Evolutionary conservation across 1,284 basidiomycete species (phyloP).

Genomic region (Irpex lacteus): DNA sequence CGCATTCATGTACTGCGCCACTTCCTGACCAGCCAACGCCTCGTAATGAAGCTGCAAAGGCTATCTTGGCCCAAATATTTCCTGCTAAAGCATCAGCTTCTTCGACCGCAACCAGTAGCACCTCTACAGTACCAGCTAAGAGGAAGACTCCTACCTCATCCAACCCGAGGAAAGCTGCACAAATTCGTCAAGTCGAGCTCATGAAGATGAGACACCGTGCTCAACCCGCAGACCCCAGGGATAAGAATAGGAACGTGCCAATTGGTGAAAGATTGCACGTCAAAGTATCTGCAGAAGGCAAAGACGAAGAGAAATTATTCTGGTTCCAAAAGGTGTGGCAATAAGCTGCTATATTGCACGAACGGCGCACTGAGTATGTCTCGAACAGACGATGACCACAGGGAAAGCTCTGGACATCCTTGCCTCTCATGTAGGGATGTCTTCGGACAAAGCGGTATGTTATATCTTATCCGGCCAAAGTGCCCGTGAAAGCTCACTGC

Average conservation of each 20-base stretch:
- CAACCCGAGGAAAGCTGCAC: conserved; percentile 53
- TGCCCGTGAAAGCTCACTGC: background rate
- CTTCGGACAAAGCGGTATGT: conserved; percentile 20
- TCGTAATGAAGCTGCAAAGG: conserved; percentile 47
- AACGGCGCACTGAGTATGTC: background rate
- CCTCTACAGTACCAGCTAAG: conserved; percentile 13
- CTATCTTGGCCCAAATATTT: conserved; percentile 56
- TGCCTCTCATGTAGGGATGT: conserved; percentile 27
- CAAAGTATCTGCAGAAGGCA: conserved; percentile 34
- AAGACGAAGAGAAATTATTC: conserved; percentile 41
- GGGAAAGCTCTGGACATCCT: conserved; percentile 37
- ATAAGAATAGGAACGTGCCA: conserved; percentile 41
- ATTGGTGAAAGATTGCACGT: conserved; percentile 58
- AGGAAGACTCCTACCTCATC: conserved; percentile 27
- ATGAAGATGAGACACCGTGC: conserved; percentile 77
- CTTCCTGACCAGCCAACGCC: conserved; percentile 14
- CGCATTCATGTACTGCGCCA: conserved; percentile 46
- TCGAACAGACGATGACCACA: conserved; percentile 31
- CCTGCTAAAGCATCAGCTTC: conserved; percentile 21
- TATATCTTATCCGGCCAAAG: background rate
- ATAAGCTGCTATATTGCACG: no score
- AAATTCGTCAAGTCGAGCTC: conserved; percentile 53
- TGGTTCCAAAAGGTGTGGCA: conserved; percentile 81
- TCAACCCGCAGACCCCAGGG: conserved; percentile 55
- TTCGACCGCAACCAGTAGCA: conserved; percentile 19